Evolutionary conservation across 1,139 yeast species (phyloP), one percentile per base, ranked within the genome.

Genomic region (Geotrichum aggregatum): DNA sequence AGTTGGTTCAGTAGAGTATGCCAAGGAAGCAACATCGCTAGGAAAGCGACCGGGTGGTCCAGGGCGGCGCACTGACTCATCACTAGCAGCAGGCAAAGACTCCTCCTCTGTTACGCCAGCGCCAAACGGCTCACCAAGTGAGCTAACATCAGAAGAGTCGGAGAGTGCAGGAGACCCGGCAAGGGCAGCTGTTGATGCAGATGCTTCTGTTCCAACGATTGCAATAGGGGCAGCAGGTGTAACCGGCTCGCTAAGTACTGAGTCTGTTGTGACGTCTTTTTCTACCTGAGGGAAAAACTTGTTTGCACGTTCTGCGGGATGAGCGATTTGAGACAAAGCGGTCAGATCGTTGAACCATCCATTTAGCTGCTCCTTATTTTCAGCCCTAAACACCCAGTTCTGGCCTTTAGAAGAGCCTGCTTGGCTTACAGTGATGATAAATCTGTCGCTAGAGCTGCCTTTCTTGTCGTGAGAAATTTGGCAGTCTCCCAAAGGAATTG

Each of bases 351-450:
- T 78, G 67, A 80, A 87, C 98, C 98, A 92, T 24, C 76, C 79
- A 64, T 84, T 80, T 89, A 89, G 85, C 45, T 78, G 73, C 44
- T 82, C 84, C 63, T 85, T 85, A 44, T 84, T 79, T 63, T 86
- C 91, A 24, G 95, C 84, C 61, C 96, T 77, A 72, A 92, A 91
- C 11, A 89, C 95, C 88, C 94, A 89, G 63, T 88, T 89, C 70
- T 91, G 97, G 50, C 88, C 86, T 63, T 88, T 78, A 59, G 84
- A 85, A 39, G 59, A 52, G 21, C 66, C 69, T 59, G 80, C 79
- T 60, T 84, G 82, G 60, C 83, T 86, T 21, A 94, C 84, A 57
- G 79, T 78, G 56, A 92, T 74, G 19, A 88, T 85, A 70, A 92
- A 92, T 69, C 88, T 88, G 71, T 75, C 72, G 38, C 76, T 66